Conservation (phyloP, 2,329 filamentous ascomycete species). For the Sclerotinia glacialis region DNA sequence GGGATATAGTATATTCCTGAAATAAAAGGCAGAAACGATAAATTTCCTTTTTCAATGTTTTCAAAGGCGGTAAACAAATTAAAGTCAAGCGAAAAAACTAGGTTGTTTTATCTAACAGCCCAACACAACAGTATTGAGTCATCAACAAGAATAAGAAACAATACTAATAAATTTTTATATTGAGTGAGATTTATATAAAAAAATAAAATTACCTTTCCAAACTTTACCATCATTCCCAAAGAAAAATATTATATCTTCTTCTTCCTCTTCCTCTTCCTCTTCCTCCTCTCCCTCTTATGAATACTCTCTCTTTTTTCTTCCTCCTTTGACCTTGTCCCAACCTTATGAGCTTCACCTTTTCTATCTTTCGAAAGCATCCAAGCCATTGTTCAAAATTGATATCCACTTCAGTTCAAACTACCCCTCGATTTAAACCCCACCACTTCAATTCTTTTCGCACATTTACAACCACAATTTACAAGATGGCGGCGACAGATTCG, state of each 20-base stretch:
- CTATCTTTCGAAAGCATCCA: neutral
- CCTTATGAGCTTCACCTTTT: conserved; percentile 13
- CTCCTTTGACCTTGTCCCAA: neutral
- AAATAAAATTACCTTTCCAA: neutral
- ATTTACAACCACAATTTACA: conserved; percentile 26
- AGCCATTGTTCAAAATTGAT: conserved; percentile 7
- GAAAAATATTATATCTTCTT: neutral
- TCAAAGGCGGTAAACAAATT: neutral
- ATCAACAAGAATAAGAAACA: neutral
- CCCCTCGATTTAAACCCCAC: conserved; percentile 23
- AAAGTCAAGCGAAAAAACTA: too few species aligned
- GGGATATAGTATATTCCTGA: neutral
- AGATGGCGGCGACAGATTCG: conserved; percentile 32
- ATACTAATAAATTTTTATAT: neutral
- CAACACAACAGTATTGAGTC: too few species aligned
- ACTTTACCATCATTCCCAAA: neutral
- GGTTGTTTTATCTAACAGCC: too few species aligned
- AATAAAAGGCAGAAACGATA: neutral
- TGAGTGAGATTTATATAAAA: neutral
- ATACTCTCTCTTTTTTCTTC: neutral
- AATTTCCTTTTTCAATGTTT: too few species aligned
- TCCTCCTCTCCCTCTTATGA: neutral
- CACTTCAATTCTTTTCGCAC: conserved; percentile 24
- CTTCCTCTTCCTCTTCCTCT: neutral
- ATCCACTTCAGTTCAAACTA: conserved; percentile 20